Evolutionary conservation across 331 rosid species (phyloP).

Genomic region (Rosa hybrid): DNA sequence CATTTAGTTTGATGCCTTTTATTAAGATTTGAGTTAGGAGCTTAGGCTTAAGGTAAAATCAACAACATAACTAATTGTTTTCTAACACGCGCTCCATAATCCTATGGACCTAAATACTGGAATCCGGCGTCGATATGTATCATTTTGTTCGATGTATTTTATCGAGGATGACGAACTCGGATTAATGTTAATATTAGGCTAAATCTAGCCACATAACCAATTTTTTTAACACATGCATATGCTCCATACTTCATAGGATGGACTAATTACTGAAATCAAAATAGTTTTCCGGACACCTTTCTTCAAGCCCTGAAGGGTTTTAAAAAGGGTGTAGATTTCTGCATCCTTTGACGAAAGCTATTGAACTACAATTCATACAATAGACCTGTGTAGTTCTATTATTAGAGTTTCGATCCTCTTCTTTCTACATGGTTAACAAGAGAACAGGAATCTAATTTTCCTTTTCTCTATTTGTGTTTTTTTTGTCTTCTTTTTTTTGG

Average conservation of each 20-base stretch:
- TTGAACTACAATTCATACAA: not conserved
- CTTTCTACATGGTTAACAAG: not conserved
- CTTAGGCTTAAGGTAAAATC: conserved; percentile 2
- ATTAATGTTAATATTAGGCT: too few relatives aligned
- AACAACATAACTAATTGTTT: not conserved
- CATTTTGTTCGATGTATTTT: too few relatives aligned
- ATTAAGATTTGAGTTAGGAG: not conserved
- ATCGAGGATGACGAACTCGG: too few relatives aligned
- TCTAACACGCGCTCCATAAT: not conserved
- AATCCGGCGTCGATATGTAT: too few relatives aligned
- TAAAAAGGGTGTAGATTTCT: not conserved
- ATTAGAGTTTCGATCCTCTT: not conserved
- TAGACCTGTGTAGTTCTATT: not conserved
- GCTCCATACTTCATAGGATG: too few relatives aligned
- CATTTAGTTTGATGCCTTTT: not conserved
- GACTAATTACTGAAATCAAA: too few relatives aligned
- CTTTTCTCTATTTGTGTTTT: not conserved
- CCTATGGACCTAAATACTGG: too few relatives aligned
- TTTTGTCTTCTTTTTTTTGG: too few relatives aligned
- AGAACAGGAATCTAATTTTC: not conserved
- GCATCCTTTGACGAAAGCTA: not conserved
- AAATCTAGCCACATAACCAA: too few relatives aligned
- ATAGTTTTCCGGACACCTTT: too few relatives aligned
- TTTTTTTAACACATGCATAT: too few relatives aligned
- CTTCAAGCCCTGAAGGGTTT: not conserved